Base-by-base conservation (phyloP, 148 eudicot genomes). In the Agrostemma githago region DNA sequence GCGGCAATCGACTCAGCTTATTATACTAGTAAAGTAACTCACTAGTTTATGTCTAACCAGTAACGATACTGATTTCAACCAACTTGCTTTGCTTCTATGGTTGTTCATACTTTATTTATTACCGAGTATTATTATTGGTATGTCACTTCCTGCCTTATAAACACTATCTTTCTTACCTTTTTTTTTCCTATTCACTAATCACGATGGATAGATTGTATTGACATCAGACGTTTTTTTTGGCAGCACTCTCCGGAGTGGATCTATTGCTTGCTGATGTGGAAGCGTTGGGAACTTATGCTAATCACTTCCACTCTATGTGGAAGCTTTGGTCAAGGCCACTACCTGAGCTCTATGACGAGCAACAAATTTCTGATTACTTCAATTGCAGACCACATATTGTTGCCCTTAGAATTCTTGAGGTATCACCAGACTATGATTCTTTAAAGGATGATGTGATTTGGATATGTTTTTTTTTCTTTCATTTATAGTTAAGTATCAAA, bases 351-450 rank as follows among this genome's bases (percentile, higher is more conserved):
- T 96, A 96, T 79, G 91, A 90, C 83, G 86, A 89, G 17, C 84
- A 92, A 77, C 82, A 80, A 59, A 85, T 92, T 80, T 77, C 86
- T 53, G 84, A 78, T 63, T 96, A 96, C 81, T 96, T 96, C 80
- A 84, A 80, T 66, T 80, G 88, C 74, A 89, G 99, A 86, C 97
- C 99, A 74, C 99, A 92, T 83, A 60, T 96, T 57, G 88, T 90
- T 61, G 90, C 91, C 70, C 82, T 92, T 64, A 88, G 99, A 73
- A 89, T 96, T 77, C 79, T 96, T 74, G 95, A 96, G 99, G 99
- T 95, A 85, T 51, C 38, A 8, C 15, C 44, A 51, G 14, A 70
- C 39, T 53, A 70, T 43, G 53, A 34, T 34, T 48, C 17, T 46
- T 48, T 46, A 15, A 8, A 69, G 40, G 72, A 20, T 17, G 3